These are phyloP conservation scores for Phytophthora pinifolia DNA, from an alignment of 352 stramenopile genomes.

Conservation along the genomic window DNA sequence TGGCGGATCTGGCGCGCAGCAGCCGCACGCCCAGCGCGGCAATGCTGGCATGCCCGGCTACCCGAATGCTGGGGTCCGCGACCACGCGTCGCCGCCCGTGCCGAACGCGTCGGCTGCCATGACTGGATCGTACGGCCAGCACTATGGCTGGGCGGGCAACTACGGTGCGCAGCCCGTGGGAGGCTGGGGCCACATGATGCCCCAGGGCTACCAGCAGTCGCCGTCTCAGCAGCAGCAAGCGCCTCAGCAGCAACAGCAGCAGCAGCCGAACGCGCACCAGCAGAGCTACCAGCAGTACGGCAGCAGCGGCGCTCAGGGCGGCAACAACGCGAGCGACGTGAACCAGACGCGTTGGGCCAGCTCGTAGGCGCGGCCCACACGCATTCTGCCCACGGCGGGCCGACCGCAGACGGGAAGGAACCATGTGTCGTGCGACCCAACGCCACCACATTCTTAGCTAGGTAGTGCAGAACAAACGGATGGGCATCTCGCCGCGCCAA, in stretches of 20 bases:
- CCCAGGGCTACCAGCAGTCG: conserved; percentile 79
- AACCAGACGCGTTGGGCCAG: conserved; percentile 72
- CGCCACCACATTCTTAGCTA: conserved; percentile 35
- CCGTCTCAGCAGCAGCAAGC: conserved; percentile 58
- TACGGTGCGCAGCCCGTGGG: conserved; percentile 77
- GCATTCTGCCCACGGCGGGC: conserved; percentile 15
- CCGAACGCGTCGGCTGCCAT: conserved; percentile 66
- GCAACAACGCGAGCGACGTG: conserved; percentile 47
- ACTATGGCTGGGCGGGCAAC: conserved; percentile 78
- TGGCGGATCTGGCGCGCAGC: conserved; percentile 37
- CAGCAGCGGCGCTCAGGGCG: conserved; percentile 49
- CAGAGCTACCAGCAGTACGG: conserved; percentile 83
- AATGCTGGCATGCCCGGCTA: conserved; percentile 62
- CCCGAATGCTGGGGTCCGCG: conserved; percentile 44
- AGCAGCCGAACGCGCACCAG: conserved; percentile 64
- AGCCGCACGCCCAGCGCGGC: conserved; percentile 56
- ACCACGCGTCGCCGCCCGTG: conserved; percentile 72
- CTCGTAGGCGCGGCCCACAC: conserved; percentile 50
- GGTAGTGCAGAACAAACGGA: conserved; percentile 24
- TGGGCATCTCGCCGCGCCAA: conserved; percentile 21
- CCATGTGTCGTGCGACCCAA: conserved; percentile 27
- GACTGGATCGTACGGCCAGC: conserved; percentile 64
- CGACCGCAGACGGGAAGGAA: conserved; percentile 38
- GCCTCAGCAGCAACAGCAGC: conserved; percentile 60
- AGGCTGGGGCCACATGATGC: conserved; percentile 83